Evolutionary conservation across 2,329 filamentous ascomycete species (phyloP).

Genomic region (Botrytis hyacinthi): DNA sequence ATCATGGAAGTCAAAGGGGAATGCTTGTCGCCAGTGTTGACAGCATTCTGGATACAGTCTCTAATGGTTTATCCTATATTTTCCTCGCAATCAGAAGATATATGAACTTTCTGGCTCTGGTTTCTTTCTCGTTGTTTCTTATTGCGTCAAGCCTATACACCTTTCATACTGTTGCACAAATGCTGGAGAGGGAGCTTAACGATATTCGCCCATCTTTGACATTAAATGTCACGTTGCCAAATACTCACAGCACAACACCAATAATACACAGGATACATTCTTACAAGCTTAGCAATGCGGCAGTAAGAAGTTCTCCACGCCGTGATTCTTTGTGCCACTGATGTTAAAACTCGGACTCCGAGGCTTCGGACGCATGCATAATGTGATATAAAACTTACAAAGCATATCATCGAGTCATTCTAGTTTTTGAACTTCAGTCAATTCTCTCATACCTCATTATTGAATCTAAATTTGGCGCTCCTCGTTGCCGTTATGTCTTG

Average conservation of each 20-base stretch:
- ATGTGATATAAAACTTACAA: not conserved
- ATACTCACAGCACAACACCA: not conserved
- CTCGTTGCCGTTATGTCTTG: not conserved
- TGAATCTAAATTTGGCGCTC: not conserved
- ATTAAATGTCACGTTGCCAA: not conserved
- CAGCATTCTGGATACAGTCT: not conserved
- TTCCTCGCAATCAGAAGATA: not conserved
- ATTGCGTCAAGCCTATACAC: not conserved
- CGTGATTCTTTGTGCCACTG: not conserved
- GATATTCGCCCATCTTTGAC: not conserved
- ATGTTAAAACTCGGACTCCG: not conserved
- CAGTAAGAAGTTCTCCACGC: not conserved
- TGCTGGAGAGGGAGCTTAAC: not conserved
- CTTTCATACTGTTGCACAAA: not conserved
- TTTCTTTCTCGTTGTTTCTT: no score
- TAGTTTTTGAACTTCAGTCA: not conserved
- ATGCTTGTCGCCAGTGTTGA: conserved; percentile 3
- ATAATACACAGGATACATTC: not conserved
- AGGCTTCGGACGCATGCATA: not conserved
- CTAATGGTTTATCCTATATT: no score
- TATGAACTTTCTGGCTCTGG: not conserved
- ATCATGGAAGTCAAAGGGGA: not conserved
- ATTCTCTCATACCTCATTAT: not conserved
- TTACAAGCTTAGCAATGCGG: not conserved
- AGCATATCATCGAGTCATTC: not conserved